A percentile compares a stretch with the other conserved stretches of the same genome.
These are phyloP conservation scores for Ananas comosus DNA, from an alignment of 176 grass and related monocot species.

Conservation along the genomic window DNA sequence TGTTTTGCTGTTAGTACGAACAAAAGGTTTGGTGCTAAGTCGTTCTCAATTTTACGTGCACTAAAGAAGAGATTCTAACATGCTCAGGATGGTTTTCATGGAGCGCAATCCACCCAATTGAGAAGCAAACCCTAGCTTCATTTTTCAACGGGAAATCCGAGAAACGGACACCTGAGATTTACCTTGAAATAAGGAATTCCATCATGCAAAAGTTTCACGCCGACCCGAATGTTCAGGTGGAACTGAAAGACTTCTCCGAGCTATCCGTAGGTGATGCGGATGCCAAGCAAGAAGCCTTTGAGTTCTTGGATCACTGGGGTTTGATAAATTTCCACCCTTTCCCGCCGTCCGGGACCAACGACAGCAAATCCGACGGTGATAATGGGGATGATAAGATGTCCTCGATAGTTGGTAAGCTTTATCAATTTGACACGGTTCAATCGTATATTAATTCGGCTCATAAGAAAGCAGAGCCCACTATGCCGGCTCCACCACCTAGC, in stretches of 20 bases:
- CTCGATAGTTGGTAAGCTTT: constrained; percentile 56
- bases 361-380: constrained; percentile 33
- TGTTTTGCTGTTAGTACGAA: background rate
- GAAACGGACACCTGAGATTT: constrained; percentile 66
- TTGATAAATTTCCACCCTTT: constrained; percentile 98
- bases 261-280: constrained; percentile 53
- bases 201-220: constrained; percentile 88
- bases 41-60: constrained; percentile 8
- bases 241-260: constrained; percentile 74
- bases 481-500: constrained; percentile 32
- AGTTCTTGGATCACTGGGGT: constrained; percentile 95
- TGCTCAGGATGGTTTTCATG: constrained; percentile 96
- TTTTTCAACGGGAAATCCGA: constrained; percentile 92
- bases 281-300: constrained; percentile 64
- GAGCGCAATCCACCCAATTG: constrained; percentile 67
- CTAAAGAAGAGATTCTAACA: constrained; percentile 25
- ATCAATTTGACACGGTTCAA: constrained; percentile 72
- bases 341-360: constrained; percentile 36
- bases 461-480: constrained; percentile 53
- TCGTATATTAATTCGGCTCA: constrained; percentile 48
- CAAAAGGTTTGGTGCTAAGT: constrained; percentile 1
- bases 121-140: constrained; percentile 79
- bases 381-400: constrained; percentile 18
- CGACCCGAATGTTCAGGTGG: constrained; percentile 65
- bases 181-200: constrained; percentile 78